Evolutionary conservation across 495 filamentous ascomycete species (phyloP).

Genomic region (Penicillium canescens): DNA sequence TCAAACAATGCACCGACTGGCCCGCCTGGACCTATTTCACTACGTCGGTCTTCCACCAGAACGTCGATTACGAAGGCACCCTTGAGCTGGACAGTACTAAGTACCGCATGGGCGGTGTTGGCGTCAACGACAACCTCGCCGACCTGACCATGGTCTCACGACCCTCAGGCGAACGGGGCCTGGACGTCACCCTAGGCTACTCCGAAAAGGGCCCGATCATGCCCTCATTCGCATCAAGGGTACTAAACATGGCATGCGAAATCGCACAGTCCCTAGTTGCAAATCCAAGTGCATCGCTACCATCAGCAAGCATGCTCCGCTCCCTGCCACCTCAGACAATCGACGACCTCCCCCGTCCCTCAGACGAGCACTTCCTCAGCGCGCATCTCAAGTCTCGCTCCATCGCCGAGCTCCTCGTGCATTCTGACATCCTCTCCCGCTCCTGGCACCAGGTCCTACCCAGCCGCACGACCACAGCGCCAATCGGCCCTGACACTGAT

Average conservation of each 20-base stretch:
- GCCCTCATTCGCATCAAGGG: conserved; percentile 37
- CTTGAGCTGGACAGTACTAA: conserved; percentile 47
- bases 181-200: conserved; percentile 48
- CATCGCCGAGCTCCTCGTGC: conserved; percentile 46
- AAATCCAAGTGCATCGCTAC: conserved; percentile 43
- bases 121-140: conserved; percentile 50
- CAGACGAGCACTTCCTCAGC: conserved; percentile 34
- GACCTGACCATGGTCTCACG: conserved; percentile 53
- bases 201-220: conserved; percentile 45
- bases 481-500: conserved; percentile 4
- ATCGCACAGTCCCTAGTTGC: conserved; percentile 44
- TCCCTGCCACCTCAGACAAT: conserved; percentile 33
- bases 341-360: conserved; percentile 25
- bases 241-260: conserved; percentile 52
- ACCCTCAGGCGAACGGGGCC: conserved; percentile 36
- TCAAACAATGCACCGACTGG: conserved; percentile 60
- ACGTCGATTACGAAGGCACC: conserved; percentile 40
- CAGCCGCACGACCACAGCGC: conserved; percentile 9
- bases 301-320: conserved; percentile 41
- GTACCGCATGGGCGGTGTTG: conserved; percentile 50
- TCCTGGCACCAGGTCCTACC: conserved; percentile 54
- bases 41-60: conserved; percentile 51
- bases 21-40: conserved; percentile 51
- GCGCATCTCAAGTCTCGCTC: conserved; percentile 42
- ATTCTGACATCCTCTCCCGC: conserved; percentile 47